These are phyloP conservation scores for Boletus pseudopeckii DNA, from an alignment of 768 basidiomycete species.

Conservation along the genomic window DNA sequence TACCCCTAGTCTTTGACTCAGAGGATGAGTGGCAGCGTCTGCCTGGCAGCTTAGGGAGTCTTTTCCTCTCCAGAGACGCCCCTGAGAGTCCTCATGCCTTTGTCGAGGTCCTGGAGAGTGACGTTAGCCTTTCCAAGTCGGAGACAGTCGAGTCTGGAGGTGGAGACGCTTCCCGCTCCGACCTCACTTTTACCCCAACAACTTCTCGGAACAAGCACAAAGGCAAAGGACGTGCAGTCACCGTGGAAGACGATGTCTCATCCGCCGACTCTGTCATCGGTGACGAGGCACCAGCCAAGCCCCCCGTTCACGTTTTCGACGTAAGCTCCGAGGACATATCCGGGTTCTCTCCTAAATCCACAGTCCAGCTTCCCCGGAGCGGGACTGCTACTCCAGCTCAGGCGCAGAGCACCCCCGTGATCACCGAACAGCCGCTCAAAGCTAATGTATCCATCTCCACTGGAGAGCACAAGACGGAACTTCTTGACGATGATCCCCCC, in stretches of 20 bases:
- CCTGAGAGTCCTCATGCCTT: constrained; percentile 57
- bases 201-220: constrained; percentile 47
- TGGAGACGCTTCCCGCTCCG: constrained; percentile 29
- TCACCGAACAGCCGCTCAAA: constrained; percentile 22
- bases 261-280: constrained; percentile 42
- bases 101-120: constrained; percentile 53
- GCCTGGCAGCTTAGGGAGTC: constrained; percentile 38
- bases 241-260: constrained; percentile 32
- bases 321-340: constrained; percentile 31
- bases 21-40: constrained; percentile 69
- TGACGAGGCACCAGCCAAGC: constrained; percentile 48
- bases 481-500: constrained; percentile 43
- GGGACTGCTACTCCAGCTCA: constrained; percentile 32
- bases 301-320: constrained; percentile 59
- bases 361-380: constrained; percentile 11
- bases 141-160: constrained; percentile 33
- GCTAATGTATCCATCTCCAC: constrained; percentile 6
- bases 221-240: constrained; percentile 31
- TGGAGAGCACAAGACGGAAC: constrained; percentile 11
- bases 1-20: constrained; percentile 43
- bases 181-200: constrained; percentile 15
- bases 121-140: constrained; percentile 32
- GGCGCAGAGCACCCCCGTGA: constrained; percentile 41
- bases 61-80: constrained; percentile 36
- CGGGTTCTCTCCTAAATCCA: constrained; percentile 14